These are phyloP conservation scores for Colletotrichum plurivorum DNA, from an alignment of 2,329 filamentous ascomycete species.

Conservation along the genomic window DNA sequence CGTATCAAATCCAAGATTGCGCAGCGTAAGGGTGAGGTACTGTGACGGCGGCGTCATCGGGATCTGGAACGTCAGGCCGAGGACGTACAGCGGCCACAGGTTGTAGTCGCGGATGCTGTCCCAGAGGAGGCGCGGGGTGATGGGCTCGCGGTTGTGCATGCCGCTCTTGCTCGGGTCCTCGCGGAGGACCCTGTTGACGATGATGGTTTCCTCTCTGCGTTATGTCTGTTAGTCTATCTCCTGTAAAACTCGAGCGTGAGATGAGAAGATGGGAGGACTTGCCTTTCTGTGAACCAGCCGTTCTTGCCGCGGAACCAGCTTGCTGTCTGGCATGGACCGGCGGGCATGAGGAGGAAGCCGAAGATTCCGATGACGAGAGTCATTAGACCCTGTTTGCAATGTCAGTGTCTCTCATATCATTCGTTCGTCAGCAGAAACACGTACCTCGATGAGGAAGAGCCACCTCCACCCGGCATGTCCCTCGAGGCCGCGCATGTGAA, in stretches of 20 bases:
- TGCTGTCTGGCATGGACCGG: conserved; percentile 65
- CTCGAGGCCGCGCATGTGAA: conserved; percentile 55
- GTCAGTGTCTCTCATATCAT: background rate
- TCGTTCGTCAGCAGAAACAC: background rate
- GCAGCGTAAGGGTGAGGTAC: conserved; percentile 68
- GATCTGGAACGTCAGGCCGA: conserved; percentile 63
- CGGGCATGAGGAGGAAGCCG: conserved; percentile 42
- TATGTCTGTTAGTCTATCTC: conserved; percentile 59
- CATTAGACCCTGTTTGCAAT: background rate
- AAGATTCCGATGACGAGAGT: conserved; percentile 34
- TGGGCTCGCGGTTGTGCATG: conserved; percentile 71
- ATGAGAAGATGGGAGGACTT: background rate
- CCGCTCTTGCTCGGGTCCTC: conserved; percentile 71
- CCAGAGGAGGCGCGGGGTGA: conserved; percentile 63
- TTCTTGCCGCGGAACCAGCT: conserved; percentile 67
- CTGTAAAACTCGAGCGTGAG: background rate
- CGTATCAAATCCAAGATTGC: conserved; percentile 64
- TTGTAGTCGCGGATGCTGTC: conserved; percentile 67
- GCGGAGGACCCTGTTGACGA: conserved; percentile 69
- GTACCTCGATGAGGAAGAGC: conserved; percentile 67
- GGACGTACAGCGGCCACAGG: conserved; percentile 69
- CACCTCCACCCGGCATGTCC: conserved; percentile 59
- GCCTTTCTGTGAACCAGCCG: conserved; percentile 72
- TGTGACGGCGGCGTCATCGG: conserved; percentile 60
- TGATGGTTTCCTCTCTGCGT: conserved; percentile 66